Percentiles rank a stretch among this genome's conserved stretches.
Evolutionary conservation across 108 stramenopile species (phyloP).

Genomic region (Conticribra guillardii): DNA sequence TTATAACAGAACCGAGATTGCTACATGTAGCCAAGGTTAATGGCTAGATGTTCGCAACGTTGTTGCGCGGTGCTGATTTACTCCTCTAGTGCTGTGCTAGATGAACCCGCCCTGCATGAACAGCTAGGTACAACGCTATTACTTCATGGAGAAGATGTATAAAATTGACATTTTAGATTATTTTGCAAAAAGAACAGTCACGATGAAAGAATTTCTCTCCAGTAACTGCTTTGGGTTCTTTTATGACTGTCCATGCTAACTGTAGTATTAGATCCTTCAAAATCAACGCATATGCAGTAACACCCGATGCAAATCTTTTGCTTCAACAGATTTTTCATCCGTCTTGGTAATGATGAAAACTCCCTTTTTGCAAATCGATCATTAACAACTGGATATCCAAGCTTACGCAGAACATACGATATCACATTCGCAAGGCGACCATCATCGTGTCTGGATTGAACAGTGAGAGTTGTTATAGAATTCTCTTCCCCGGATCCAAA

Average conservation of each 20-base stretch:
- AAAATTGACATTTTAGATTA: too few species aligned
- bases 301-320: slow-evolving; percentile 67
- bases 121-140: too few species aligned
- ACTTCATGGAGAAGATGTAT: too few species aligned
- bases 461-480: slow-evolving; percentile 23
- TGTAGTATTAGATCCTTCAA: neutral
- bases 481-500: slow-evolving; percentile 1
- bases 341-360: slow-evolving; percentile 55
- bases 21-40: too few species aligned
- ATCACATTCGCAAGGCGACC: slow-evolving; percentile 43
- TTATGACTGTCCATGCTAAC: slow-evolving; percentile 21
- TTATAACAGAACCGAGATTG: too few species aligned
- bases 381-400: slow-evolving; percentile 65
- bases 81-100: too few species aligned
- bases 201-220: slow-evolving; percentile 13
- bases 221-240: slow-evolving; percentile 27
- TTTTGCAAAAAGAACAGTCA: too few species aligned
- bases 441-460: slow-evolving; percentile 27
- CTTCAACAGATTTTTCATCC: slow-evolving; percentile 67
- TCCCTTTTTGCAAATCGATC: slow-evolving; percentile 62
- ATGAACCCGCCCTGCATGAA: too few species aligned
- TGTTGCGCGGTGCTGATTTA: too few species aligned
- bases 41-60: too few species aligned
- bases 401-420: slow-evolving; percentile 53
- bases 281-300: slow-evolving; percentile 38